Base-by-base conservation (phyloP, 495 filamentous ascomycete species). In the Penicillium turbatum region DNA sequence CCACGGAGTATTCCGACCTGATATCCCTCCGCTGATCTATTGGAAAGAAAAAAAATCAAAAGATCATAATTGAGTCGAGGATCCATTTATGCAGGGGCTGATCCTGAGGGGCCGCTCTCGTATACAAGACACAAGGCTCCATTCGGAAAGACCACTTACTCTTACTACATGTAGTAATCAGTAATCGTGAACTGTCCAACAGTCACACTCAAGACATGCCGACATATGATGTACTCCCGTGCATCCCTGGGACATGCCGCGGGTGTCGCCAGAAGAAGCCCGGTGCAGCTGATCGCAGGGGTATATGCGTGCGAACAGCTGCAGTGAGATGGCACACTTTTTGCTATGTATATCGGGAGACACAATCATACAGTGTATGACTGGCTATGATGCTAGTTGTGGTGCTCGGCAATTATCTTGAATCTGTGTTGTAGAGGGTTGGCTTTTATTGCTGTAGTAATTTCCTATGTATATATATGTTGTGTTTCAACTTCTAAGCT, bases 301-400 rank as follows among this genome's bases (percentile, higher is more conserved):
- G 53, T 51, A 42, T 59, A 46, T 59, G 53, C 32, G 32, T 38
- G 38, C 57, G 49, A 48, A 44, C 26, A 45, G 16, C 50, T 57
- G 62, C 62, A 60, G 59, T 62, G 48, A 64, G 62, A 60, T 60
- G 56, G 51, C 53, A 64, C 61, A 63, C 50, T 44, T 29, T 32
- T 34, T 29, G 16, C 26, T 39, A 12, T 26, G n/a, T 36, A 27
- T 38, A 39, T 49, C 34, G 46, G 27, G 27, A 27, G 11, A 24
- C 36, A 41, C 49, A 30, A 35, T 21, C 5, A 15, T 13, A 26
- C 40, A 30, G 15, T 24, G 40, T 42, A 42, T 42, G 26, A 30
- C 15, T 31, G 42, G 27, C 13, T 16, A 3, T 46, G 16, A 42
- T 26, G 21, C 21, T 42, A 21, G 37, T 17, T 21, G 9, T 26